phyloP scores from a whole-genome alignment of 352 stramenopile species.

The Pythium aquatile region DNA sequence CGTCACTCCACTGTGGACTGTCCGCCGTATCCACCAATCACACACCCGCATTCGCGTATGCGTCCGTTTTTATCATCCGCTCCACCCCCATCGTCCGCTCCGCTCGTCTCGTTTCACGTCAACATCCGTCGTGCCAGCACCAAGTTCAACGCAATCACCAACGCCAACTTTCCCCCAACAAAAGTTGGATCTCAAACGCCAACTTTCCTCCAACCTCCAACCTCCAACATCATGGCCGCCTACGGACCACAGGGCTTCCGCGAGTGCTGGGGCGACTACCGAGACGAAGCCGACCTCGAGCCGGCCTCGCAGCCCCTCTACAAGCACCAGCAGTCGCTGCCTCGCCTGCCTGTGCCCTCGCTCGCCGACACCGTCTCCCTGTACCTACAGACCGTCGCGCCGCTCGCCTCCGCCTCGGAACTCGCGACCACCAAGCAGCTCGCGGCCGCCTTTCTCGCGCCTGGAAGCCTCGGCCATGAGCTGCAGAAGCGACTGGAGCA shows the following conservation, averaged over 20 bases:
- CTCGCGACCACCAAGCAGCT: constrained; percentile 67
- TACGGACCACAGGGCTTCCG: constrained; percentile 89
- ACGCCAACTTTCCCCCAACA: neutral
- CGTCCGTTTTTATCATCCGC: constrained; percentile 4
- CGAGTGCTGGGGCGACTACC: constrained; percentile 93
- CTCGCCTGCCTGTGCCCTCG: constrained; percentile 88
- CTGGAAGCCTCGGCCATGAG: constrained; percentile 56
- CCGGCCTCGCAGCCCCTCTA: constrained; percentile 58
- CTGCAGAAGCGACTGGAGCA: constrained; percentile 72
- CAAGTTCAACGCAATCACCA: constrained; percentile 23
- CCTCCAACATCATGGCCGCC: constrained; percentile 5
- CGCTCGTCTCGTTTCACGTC: constrained; percentile 20
- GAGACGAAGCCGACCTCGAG: constrained; percentile 69
- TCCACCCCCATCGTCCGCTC: constrained; percentile 2
- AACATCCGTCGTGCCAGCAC: constrained; percentile 14
- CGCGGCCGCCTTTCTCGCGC: constrained; percentile 64
- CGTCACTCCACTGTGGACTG: constrained; percentile 9
- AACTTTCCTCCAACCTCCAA: neutral
- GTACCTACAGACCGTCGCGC: constrained; percentile 88
- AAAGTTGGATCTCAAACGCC: neutral
- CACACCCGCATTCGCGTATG: neutral
- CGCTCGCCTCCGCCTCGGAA: constrained; percentile 77
- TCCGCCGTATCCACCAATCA: constrained; percentile 18
- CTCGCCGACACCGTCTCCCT: constrained; percentile 88
- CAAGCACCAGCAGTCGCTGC: constrained; percentile 82